These are phyloP conservation scores for Amanita exitialis DNA, from an alignment of 768 basidiomycete genomes.

Conservation along the genomic window DNA sequence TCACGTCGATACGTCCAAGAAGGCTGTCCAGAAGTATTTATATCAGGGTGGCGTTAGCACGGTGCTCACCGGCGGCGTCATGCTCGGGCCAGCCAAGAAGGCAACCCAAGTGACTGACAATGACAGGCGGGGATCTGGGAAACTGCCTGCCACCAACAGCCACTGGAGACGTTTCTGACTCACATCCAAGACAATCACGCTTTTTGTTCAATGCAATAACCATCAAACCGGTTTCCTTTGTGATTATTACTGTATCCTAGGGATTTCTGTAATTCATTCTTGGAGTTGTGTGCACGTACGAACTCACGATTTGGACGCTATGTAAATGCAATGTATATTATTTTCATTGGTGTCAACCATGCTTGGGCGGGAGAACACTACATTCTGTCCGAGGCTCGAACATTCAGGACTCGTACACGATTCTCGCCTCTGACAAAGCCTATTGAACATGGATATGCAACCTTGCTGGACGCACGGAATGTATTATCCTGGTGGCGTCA, in stretches of 20 bases:
- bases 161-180: slow-evolving; percentile 1
- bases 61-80: slow-evolving; percentile 33
- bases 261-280: neutral
- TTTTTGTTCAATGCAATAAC: neutral
- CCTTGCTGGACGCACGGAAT: neutral
- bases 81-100: slow-evolving; percentile 22
- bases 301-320: neutral
- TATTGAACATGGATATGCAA: neutral
- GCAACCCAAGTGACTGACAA: neutral
- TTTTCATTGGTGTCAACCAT: no score
- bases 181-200: neutral
- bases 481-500: neutral
- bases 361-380: no score
- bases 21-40: slow-evolving; percentile 23
- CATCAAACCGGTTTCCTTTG: neutral
- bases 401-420: no score
- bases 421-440: no score
- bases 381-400: no score
- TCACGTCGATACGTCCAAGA: slow-evolving; percentile 17
- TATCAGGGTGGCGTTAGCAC: slow-evolving; percentile 34
- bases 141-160: neutral
- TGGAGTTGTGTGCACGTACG: neutral
- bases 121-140: neutral
- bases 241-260: neutral
- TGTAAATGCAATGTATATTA: no score